Evolutionary conservation across 192 early-diverging fungal species (phyloP).

Genomic region (Coemansia sp.): DNA sequence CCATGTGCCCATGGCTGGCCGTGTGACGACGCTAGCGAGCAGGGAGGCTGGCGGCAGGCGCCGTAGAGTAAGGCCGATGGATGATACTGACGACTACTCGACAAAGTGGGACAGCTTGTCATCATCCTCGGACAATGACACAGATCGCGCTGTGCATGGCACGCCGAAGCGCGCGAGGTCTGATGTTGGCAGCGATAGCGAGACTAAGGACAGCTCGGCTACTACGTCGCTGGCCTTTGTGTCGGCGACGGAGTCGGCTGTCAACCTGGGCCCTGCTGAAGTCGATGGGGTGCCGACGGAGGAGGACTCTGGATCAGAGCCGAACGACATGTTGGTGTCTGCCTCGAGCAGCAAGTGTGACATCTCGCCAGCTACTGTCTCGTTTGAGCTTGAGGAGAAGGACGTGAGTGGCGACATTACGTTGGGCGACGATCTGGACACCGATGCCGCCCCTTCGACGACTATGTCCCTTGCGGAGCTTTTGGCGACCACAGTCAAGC

Average conservation of each 20-base stretch:
- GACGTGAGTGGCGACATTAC: neutral
- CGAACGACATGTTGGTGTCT: neutral
- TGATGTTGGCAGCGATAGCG: slow-evolving; percentile 39
- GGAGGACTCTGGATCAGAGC: neutral
- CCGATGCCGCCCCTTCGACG: neutral
- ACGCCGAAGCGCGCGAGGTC: slow-evolving; percentile 48
- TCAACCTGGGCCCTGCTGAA: neutral
- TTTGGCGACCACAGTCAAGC: slow-evolving; percentile 16
- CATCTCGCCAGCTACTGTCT: neutral
- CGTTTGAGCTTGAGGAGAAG: slow-evolving; percentile 1
- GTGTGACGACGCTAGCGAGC: neutral
- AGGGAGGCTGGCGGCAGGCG: neutral
- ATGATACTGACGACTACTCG: slow-evolving; percentile 4
- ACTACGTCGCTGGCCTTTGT: slow-evolving; percentile 34
- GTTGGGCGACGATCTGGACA: neutral
- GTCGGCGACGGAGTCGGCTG: neutral
- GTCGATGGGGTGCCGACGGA: neutral
- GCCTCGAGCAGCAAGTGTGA: slow-evolving; percentile 1
- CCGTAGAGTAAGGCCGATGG: neutral
- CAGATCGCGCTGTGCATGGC: slow-evolving; percentile 3
- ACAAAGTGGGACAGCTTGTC: slow-evolving; percentile 16
- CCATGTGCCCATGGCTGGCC: slow-evolving; percentile 2
- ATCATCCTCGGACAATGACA: slow-evolving; percentile 17
- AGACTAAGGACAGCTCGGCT: slow-evolving; percentile 19
- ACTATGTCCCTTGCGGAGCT: slow-evolving; percentile 13